Evolutionary conservation across 345 rosid genomes (phyloP).

Genomic region (Eucalyptus brandiana): DNA sequence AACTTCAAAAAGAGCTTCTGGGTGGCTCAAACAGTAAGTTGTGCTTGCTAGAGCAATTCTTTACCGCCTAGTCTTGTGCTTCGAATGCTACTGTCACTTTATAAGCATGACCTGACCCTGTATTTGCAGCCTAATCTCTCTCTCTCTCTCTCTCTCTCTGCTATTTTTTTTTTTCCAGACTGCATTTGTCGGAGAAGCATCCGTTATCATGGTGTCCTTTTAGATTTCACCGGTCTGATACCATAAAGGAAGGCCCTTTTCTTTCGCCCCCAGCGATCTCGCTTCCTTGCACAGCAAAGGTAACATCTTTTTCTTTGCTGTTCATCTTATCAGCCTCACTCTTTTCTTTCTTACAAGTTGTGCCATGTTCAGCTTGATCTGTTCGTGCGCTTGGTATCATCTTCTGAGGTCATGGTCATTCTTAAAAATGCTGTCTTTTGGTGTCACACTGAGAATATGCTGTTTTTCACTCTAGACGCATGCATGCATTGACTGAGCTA

Average conservation of each 20-base stretch:
- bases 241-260: background rate
- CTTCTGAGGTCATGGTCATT: background rate
- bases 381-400: background rate
- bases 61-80: background rate
- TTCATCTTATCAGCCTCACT: background rate
- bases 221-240: background rate
- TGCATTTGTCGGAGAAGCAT: background rate
- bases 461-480: background rate
- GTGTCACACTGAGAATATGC: background rate
- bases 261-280: background rate
- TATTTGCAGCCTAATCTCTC: background rate
- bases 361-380: background rate
- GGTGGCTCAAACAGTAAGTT: background rate
- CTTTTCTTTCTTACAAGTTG: background rate
- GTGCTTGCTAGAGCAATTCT: background rate
- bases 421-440: background rate
- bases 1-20: background rate
- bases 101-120: background rate
- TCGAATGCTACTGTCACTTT: background rate
- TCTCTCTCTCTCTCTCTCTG: background rate
- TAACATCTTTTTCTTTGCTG: background rate
- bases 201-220: background rate
- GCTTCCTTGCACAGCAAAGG: background rate
- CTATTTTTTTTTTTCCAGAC: background rate
- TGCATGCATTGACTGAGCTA: background rate